These are phyloP conservation scores for Tulasnella calospora DNA, from an alignment of 768 basidiomycete species.

Conservation along the genomic window DNA sequence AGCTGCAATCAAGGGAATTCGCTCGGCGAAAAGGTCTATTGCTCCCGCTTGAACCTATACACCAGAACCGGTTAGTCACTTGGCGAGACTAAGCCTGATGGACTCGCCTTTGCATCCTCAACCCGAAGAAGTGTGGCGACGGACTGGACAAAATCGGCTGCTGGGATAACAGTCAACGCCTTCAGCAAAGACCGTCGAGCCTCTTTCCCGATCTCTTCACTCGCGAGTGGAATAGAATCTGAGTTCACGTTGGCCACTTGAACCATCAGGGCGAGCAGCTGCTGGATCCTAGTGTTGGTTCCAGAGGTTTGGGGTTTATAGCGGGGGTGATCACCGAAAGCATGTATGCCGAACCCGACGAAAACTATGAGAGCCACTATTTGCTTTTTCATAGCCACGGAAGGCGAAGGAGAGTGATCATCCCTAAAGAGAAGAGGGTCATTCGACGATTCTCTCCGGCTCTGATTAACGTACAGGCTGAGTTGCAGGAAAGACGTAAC, in stretches of 20 bases:
- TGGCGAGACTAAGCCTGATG: neutral
- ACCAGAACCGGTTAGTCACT: neutral
- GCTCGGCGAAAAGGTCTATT: constrained; percentile 61
- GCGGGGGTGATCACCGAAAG: constrained; percentile 29
- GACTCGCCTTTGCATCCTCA: constrained; percentile 49
- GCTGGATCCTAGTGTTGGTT: constrained; percentile 11
- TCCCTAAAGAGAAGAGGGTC: neutral
- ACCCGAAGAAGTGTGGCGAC: constrained; percentile 53
- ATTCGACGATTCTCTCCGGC: neutral
- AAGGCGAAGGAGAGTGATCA: constrained; percentile 19
- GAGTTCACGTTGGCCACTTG: neutral
- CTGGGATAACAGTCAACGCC: constrained; percentile 61
- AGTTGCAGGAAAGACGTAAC: constrained; percentile 21
- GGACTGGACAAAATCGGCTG: constrained; percentile 60
- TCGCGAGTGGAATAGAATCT: neutral
- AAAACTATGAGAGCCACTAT: constrained; percentile 66
- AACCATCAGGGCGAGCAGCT: constrained; percentile 14
- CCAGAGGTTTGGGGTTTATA: constrained; percentile 28
- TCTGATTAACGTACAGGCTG: constrained; percentile 8
- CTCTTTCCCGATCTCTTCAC: constrained; percentile 21
- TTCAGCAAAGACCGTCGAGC: constrained; percentile 52
- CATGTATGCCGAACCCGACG: constrained; percentile 50
- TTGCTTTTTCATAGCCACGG: constrained; percentile 50
- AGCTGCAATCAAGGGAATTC: constrained; percentile 57
- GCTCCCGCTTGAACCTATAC: constrained; percentile 60